A percentile compares a stretch with the other conserved stretches of the same genome.
Evolutionary conservation across 345 rosid genomes (phyloP).

Genomic region (Rhodamnia argentea): DNA sequence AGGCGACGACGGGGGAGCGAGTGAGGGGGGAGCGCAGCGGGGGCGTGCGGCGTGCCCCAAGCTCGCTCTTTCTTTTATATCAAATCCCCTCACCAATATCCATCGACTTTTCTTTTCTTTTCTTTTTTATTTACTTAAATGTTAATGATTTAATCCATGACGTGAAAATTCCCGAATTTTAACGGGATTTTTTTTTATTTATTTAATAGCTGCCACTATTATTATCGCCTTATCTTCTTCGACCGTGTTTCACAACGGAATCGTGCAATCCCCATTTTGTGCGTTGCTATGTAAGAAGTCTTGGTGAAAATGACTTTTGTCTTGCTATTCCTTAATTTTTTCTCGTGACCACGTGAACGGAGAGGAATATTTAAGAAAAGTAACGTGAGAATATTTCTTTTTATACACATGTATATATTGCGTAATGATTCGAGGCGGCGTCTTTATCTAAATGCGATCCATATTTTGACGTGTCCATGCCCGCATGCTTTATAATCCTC

Average conservation of each 20-base stretch:
- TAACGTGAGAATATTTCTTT: fast-evolving
- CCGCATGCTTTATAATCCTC: too few relatives aligned
- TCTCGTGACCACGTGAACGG: fast-evolving
- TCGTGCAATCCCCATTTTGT: background rate
- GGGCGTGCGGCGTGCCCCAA: background rate
- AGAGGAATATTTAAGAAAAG: fast-evolving
- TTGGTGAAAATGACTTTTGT: fast-evolving
- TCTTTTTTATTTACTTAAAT: fast-evolving
- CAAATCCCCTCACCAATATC: background rate
- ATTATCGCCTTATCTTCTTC: background rate
- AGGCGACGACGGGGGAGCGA: background rate
- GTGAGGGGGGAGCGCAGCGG: background rate
- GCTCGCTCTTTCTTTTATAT: background rate
- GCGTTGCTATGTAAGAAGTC: fast-evolving
- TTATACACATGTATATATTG: too few relatives aligned
- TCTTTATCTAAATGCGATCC: too few relatives aligned
- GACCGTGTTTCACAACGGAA: background rate
- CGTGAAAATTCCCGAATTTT: too few relatives aligned
- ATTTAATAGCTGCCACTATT: background rate
- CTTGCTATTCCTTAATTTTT: background rate
- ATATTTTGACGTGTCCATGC: too few relatives aligned
- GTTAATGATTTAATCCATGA: too few relatives aligned
- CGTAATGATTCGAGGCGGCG: too few relatives aligned
- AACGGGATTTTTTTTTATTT: background rate
- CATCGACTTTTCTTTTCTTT: background rate